Evolutionary conservation across 2,329 filamentous ascomycete species (phyloP).

Genomic region (Hypoxylon sp.): DNA sequence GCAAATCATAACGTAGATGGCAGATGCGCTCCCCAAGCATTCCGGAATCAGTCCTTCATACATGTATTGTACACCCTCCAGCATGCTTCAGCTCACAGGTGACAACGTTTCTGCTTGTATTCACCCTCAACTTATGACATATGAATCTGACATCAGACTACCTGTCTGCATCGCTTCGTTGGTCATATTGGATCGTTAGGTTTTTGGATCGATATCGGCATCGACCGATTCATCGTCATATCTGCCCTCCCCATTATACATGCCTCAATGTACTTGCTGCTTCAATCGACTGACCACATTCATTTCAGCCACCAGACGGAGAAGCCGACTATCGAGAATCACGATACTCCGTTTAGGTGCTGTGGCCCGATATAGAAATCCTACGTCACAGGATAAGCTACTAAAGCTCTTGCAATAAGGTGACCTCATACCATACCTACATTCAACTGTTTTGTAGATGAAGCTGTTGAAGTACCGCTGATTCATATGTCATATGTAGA

Average conservation of each 20-base stretch:
- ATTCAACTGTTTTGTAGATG: not conserved
- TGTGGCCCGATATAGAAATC: slow-evolving; percentile 23
- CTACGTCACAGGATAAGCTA: slow-evolving; percentile 36
- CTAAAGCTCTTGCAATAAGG: slow-evolving; percentile 7
- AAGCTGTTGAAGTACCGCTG: not conserved
- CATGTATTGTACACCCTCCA: slow-evolving; percentile 12
- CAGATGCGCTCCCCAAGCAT: slow-evolving; percentile 3
- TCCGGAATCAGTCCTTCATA: slow-evolving; percentile 13
- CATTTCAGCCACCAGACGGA: slow-evolving; percentile 2
- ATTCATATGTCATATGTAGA: slow-evolving; percentile 11
- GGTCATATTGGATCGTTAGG: slow-evolving; percentile 8
- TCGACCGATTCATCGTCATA: slow-evolving; percentile 14
- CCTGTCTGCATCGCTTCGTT: slow-evolving; percentile 21
- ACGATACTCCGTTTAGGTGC: slow-evolving; percentile 20
- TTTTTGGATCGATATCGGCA: slow-evolving; percentile 20
- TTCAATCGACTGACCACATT: slow-evolving; percentile 11
- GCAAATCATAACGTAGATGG: slow-evolving; percentile 36
- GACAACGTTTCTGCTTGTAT: slow-evolving; percentile 14
- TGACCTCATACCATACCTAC: slow-evolving; percentile 24
- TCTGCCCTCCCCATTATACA: not conserved
- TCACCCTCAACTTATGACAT: slow-evolving; percentile 31
- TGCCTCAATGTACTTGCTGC: slow-evolving; percentile 8
- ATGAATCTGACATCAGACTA: slow-evolving; percentile 44
- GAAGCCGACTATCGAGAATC: slow-evolving; percentile 10
- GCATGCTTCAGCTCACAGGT: slow-evolving; percentile 1